Percentiles rank a stretch among this genome's conserved stretches.
Conservation (phyloP, 768 basidiomycete genomes). For the Rhizopogon vinicolor region DNA sequence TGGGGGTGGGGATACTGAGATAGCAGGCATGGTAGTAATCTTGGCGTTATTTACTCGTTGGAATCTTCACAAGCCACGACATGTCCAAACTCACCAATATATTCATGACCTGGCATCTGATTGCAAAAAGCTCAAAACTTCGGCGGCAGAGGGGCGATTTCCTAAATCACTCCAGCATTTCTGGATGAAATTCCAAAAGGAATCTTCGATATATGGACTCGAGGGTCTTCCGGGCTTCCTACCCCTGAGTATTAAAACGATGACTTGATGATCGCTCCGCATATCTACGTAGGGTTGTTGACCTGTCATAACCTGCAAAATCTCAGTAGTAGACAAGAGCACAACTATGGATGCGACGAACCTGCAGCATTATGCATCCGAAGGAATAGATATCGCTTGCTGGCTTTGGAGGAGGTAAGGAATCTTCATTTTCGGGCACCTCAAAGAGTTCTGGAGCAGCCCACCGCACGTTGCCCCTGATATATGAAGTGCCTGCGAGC, state of each 20-base stretch:
- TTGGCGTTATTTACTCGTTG: slow-evolving; percentile 1
- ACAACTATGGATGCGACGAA: not conserved
- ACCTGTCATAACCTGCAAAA: not conserved
- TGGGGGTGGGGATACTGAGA: too few relatives aligned
- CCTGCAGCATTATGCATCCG: slow-evolving; percentile 2
- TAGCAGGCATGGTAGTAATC: too few relatives aligned
- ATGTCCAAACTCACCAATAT: too few relatives aligned
- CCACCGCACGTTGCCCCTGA: slow-evolving; percentile 6
- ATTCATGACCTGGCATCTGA: too few relatives aligned
- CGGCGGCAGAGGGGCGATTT: slow-evolving; percentile 6
- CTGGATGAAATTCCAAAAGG: not conserved
- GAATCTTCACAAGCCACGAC: too few relatives aligned
- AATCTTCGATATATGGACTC: slow-evolving; percentile 13
- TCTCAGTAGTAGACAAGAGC: not conserved
- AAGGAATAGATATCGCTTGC: slow-evolving; percentile 1
- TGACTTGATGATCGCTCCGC: slow-evolving; percentile 10
- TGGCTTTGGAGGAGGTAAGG: not conserved
- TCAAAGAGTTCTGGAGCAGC: not conserved
- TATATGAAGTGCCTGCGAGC: slow-evolving; percentile 9
- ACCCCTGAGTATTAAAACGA: slow-evolving; percentile 14
- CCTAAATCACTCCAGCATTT: slow-evolving; percentile 2
- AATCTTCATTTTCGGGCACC: not conserved
- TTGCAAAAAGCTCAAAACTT: too few relatives aligned
- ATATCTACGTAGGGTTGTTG: not conserved
- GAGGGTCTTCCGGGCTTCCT: slow-evolving; percentile 5